Evolutionary conservation across 176 grass and related monocot species (phyloP).

Genomic region (Saccharum spontaneum): DNA sequence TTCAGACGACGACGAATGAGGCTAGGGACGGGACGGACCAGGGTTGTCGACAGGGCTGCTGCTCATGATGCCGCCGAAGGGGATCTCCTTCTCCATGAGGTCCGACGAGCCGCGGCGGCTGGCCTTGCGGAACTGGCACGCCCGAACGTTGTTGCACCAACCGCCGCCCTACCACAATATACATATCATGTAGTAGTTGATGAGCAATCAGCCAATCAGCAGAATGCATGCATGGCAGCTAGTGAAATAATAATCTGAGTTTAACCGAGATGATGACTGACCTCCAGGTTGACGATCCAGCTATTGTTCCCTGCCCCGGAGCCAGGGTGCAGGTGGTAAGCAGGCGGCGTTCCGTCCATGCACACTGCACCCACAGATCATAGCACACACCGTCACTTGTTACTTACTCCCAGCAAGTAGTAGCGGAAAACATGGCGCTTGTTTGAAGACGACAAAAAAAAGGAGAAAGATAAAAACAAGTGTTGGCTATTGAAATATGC

Average conservation of each 20-base stretch:
- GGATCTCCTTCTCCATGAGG: constrained; percentile 63
- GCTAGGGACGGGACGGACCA: constrained; percentile 18
- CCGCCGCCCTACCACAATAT: constrained; percentile 44
- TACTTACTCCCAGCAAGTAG: too few relatives aligned
- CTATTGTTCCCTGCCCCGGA: constrained; percentile 56
- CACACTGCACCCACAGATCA: constrained; percentile 55
- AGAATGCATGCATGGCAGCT: too few relatives aligned
- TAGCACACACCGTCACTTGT: not conserved
- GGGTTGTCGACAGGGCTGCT: constrained; percentile 58
- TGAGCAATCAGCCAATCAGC: too few relatives aligned
- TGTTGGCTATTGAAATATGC: too few relatives aligned
- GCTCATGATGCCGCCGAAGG: constrained; percentile 73
- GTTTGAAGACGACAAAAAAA: too few relatives aligned
- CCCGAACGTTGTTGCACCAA: constrained; percentile 71
- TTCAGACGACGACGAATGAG: not conserved
- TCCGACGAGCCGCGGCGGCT: constrained; percentile 64
- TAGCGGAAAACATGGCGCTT: too few relatives aligned
- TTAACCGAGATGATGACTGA: not conserved
- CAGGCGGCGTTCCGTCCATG: constrained; percentile 74
- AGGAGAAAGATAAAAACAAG: too few relatives aligned
- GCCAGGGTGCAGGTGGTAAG: constrained; percentile 66
- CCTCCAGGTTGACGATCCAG: constrained; percentile 87
- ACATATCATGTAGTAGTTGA: too few relatives aligned
- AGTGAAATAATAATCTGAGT: too few relatives aligned
- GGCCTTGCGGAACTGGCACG: constrained; percentile 54